Evolutionary conservation across 257 asterid species (phyloP).

Genomic region (Solanum pinnatisectum): DNA sequence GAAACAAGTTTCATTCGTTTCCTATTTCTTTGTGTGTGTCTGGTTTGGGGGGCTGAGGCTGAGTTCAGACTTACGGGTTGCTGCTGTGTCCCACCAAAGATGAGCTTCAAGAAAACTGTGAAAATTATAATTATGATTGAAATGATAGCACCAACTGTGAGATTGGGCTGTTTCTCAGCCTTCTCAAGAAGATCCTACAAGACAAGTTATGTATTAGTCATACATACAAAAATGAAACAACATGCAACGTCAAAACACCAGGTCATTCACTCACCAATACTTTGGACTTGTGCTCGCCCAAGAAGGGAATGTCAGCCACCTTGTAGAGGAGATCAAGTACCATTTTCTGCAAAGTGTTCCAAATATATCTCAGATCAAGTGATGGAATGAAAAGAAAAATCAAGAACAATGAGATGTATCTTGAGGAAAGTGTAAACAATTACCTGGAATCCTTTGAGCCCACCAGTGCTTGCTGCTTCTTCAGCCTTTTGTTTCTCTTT

Average conservation of each 20-base stretch:
- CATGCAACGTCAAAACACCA: neutral
- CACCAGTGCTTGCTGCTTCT: slow-evolving; percentile 46
- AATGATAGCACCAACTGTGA: slow-evolving; percentile 53
- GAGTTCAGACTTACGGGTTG: slow-evolving; percentile 32
- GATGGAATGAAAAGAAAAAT: neutral
- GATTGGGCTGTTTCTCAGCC: slow-evolving; percentile 85
- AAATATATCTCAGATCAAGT: neutral
- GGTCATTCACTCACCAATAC: slow-evolving; percentile 42
- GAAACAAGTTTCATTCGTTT: neutral
- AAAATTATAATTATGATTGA: slow-evolving; percentile 42
- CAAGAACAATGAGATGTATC: neutral
- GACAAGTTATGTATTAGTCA: neutral
- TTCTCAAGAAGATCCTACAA: slow-evolving; percentile 72
- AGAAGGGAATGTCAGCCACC: slow-evolving; percentile 71
- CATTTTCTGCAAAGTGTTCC: slow-evolving; percentile 41
- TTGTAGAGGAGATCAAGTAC: slow-evolving; percentile 75
- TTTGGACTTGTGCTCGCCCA: slow-evolving; percentile 67
- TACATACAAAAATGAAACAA: neutral
- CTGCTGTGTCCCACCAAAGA: slow-evolving; percentile 80
- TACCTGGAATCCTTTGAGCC: slow-evolving; percentile 83
- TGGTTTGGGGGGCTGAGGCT: neutral
- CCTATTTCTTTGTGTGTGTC: neutral
- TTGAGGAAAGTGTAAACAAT: neutral
- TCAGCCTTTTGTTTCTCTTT: slow-evolving; percentile 74
- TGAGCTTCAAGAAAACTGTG: slow-evolving; percentile 48